Conservation (phyloP, 2,329 filamentous ascomycete genomes). For the Ambrosiella cleistominuta region DNA sequence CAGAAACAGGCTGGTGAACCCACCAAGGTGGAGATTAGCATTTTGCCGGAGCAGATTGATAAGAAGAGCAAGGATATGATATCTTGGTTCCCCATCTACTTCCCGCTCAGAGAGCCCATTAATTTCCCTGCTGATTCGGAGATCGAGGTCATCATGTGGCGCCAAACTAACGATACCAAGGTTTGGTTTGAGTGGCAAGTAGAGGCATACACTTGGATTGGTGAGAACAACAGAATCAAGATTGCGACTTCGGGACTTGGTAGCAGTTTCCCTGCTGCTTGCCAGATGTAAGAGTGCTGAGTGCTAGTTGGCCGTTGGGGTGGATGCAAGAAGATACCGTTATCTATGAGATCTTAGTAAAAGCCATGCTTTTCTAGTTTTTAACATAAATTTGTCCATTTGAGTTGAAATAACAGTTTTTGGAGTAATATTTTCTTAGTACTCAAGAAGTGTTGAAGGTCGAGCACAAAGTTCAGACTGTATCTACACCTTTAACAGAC, state of each 20-base stretch:
- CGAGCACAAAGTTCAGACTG: no score
- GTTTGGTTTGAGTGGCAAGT: conserved; percentile 99
- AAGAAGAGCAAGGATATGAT: conserved; percentile 95
- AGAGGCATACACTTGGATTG: conserved; percentile 57
- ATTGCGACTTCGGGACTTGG: conserved; percentile 49
- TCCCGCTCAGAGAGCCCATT: conserved; percentile 81
- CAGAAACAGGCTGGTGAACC: conserved; percentile 24
- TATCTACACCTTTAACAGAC: neutral
- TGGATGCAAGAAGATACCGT: neutral
- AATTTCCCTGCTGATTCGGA: conserved; percentile 72
- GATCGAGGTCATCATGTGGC: conserved; percentile 84
- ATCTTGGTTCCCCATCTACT: conserved; percentile 98
- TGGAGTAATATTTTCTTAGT: no score
- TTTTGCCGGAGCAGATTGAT: conserved; percentile 80
- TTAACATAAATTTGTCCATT: no score
- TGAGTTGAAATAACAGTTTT: no score
- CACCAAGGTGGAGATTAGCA: conserved; percentile 67
- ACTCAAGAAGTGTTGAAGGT: no score
- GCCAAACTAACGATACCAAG: conserved; percentile 82
- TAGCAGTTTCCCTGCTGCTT: conserved; percentile 51
- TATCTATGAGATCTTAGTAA: neutral
- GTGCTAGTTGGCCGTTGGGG: neutral
- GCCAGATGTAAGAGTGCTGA: conserved; percentile 40
- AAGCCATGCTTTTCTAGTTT: no score
- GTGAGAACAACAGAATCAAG: conserved; percentile 43